These are phyloP conservation scores for Bretziella fagacearum DNA, from an alignment of 2,329 filamentous ascomycete species.

Conservation along the genomic window DNA sequence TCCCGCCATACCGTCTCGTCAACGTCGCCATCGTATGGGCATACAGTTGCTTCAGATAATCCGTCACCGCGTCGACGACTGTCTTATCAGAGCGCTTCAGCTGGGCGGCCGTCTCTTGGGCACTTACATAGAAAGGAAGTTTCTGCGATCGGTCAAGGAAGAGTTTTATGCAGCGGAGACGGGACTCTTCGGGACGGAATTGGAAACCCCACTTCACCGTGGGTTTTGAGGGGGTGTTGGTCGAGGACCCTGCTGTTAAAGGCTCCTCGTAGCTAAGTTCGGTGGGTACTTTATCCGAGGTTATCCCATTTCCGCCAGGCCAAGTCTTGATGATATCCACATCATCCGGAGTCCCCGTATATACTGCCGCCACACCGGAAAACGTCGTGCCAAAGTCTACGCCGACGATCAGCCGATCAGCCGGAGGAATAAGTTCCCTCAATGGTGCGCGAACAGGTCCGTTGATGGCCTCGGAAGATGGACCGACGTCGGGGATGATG, in stretches of 20 bases:
- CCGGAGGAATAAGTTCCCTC: conserved; percentile 33
- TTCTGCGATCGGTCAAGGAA: conserved; percentile 69
- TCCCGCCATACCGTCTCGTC: conserved; percentile 56
- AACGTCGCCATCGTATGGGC: conserved; percentile 65
- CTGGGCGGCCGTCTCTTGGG: conserved; percentile 59
- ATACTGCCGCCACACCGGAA: conserved; percentile 58
- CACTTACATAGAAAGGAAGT: conserved; percentile 63
- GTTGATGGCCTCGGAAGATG: conserved; percentile 42
- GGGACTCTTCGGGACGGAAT: conserved; percentile 59
- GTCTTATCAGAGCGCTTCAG: conserved; percentile 60
- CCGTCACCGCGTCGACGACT: conserved; percentile 61
- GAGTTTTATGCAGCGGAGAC: conserved; percentile 67
- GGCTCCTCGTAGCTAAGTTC: conserved; percentile 46
- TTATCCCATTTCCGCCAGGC: conserved; percentile 71
- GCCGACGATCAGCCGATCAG: conserved; percentile 56
- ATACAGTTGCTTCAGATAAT: conserved; percentile 63
- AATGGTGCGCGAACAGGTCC: conserved; percentile 40
- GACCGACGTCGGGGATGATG: not conserved
- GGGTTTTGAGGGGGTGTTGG: conserved; percentile 25
- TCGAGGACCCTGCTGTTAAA: conserved; percentile 18
- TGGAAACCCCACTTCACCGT: conserved; percentile 65
- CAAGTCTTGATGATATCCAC: conserved; percentile 72
- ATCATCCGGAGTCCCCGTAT: conserved; percentile 60
- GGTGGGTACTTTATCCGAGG: conserved; percentile 74
- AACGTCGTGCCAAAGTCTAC: conserved; percentile 74